A percentile compares a stretch with the other conserved stretches of the same genome.
phyloP scores from a whole-genome alignment of 345 rosid species.

The Psidium guajava region DNA sequence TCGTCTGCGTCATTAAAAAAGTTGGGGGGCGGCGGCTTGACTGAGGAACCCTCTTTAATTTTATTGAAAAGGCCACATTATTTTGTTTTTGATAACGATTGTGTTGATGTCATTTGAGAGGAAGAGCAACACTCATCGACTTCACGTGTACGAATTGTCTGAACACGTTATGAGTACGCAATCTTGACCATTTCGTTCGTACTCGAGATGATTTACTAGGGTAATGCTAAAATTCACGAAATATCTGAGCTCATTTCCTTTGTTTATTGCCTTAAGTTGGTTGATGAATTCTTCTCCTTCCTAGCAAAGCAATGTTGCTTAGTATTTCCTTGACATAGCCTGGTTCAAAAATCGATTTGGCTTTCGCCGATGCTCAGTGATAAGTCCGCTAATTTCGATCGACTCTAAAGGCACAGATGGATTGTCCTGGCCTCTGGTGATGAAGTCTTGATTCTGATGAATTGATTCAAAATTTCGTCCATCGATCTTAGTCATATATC shows the following conservation, averaged over 20 bases:
- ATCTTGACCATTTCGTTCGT: not conserved
- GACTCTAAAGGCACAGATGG: not conserved
- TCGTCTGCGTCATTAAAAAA: no score
- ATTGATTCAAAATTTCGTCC: not conserved
- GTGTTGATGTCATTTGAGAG: not conserved
- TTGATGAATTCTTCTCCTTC: not conserved
- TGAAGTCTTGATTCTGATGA: not conserved
- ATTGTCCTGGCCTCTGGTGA: not conserved
- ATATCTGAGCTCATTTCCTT: not conserved
- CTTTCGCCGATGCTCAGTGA: not conserved
- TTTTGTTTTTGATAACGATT: not conserved
- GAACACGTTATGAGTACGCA: not conserved
- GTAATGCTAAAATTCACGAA: not conserved
- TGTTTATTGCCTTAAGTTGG: not conserved
- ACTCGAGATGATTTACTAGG: not conserved
- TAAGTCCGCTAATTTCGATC: fast-evolving
- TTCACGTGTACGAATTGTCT: not conserved
- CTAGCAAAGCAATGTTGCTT: not conserved
- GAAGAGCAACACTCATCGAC: no score
- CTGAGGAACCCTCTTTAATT: not conserved
- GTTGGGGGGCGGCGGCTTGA: no score
- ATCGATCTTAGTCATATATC: not conserved
- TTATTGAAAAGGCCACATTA: not conserved
- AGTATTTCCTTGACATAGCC: not conserved
- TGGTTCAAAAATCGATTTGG: not conserved